Evolutionary conservation across 352 stramenopile species (phyloP).

Genomic region (Phytophthora hibernalis): DNA sequence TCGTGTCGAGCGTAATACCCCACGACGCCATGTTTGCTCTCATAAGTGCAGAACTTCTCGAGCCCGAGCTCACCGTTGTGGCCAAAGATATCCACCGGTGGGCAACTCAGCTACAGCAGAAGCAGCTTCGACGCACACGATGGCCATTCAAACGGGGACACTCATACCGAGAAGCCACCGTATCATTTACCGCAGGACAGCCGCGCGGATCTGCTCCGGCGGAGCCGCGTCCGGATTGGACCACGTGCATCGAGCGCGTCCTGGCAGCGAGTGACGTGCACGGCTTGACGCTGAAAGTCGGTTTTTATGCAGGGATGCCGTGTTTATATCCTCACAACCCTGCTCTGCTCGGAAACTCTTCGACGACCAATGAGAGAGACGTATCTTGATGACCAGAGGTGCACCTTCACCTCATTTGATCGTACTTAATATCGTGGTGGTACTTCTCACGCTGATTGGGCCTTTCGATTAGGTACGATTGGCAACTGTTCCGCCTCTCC

Average conservation of each 20-base stretch:
- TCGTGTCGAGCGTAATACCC: neutral
- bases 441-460: slow-evolving; percentile 27
- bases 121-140: too few relatives aligned
- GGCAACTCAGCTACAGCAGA: neutral
- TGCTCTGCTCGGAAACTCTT: neutral
- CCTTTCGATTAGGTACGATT: slow-evolving; percentile 14
- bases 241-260: slow-evolving; percentile 38
- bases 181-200: slow-evolving; percentile 31
- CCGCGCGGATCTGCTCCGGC: slow-evolving; percentile 22
- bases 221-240: slow-evolving; percentile 37
- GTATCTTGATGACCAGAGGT: slow-evolving; percentile 25
- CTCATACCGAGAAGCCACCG: slow-evolving; percentile 22
- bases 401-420: neutral
- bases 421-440: slow-evolving; percentile 29
- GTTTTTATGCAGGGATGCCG: slow-evolving; percentile 1
- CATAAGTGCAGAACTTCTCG: too few relatives aligned
- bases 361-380: slow-evolving; percentile 29
- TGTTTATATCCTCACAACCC: neutral
- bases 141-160: too few relatives aligned
- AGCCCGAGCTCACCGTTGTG: slow-evolving; percentile 6
- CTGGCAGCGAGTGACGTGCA: slow-evolving; percentile 28
- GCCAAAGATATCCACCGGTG: slow-evolving; percentile 13
- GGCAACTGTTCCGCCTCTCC: slow-evolving; percentile 6
- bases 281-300: neutral
- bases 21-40: neutral